A percentile compares a stretch with the other conserved stretches of the same genome.
These are phyloP conservation scores for Globisporangium cylindrosporum DNA, from an alignment of 352 stramenopile species.

Conservation along the genomic window DNA sequence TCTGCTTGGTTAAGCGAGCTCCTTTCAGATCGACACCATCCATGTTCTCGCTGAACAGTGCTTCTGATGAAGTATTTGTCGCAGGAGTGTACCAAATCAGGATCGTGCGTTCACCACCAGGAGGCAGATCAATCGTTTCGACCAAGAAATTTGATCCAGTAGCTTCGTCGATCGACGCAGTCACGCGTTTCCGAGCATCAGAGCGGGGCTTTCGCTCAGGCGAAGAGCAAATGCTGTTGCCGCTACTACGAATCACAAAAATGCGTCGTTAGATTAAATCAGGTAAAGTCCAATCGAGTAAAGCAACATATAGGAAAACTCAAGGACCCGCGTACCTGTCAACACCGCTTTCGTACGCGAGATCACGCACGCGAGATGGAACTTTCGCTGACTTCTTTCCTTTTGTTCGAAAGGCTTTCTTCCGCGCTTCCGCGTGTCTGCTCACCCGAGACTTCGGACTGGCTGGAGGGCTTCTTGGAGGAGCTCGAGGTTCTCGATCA, in stretches of 20 bases:
- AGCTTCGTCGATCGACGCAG: conserved; percentile 48
- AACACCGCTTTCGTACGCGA: conserved; percentile 70
- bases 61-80: conserved; percentile 40
- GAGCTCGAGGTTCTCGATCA: conserved; percentile 58
- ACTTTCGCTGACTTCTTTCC: conserved; percentile 46
- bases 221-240: conserved; percentile 70
- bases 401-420: conserved; percentile 52
- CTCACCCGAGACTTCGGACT: conserved; percentile 52
- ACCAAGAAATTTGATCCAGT: conserved; percentile 85
- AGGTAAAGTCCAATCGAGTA: neutral
- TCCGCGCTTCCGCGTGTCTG: conserved; percentile 39
- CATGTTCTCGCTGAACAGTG: conserved; percentile 32
- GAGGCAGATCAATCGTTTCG: conserved; percentile 83
- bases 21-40: conserved; percentile 80
- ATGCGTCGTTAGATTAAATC: neutral
- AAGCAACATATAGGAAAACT: neutral
- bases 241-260: conserved; percentile 17
- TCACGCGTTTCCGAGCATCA: conserved; percentile 44
- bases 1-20: conserved; percentile 81
- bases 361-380: conserved; percentile 51
- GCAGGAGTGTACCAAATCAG: conserved; percentile 83
- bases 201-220: conserved; percentile 56
- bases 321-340: conserved; percentile 52
- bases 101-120: conserved; percentile 86
- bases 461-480: conserved; percentile 41